Percentiles rank a stretch among this genome's conserved stretches.
Evolutionary conservation across 805 yeast species (phyloP).

Genomic region (Yarrowia hollandica): DNA sequence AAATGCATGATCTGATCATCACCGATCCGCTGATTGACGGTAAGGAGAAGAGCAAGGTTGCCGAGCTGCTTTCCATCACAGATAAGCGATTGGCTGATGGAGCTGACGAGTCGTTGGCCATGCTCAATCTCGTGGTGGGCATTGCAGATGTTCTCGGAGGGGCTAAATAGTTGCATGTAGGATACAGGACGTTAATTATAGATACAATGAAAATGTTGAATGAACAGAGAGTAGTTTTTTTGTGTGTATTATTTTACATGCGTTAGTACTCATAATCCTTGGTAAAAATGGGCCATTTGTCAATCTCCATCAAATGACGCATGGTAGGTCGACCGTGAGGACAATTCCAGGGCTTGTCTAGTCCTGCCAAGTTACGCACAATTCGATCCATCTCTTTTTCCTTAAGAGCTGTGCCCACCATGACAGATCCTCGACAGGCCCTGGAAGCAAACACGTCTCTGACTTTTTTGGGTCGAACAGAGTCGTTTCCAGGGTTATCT

Average conservation of each 20-base stretch:
- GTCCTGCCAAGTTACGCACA: constrained; percentile 62
- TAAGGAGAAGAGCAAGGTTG: constrained; percentile 61
- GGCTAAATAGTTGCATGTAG: background rate
- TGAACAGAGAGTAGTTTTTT: no score
- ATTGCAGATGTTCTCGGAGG: constrained; percentile 43
- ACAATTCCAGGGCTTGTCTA: constrained; percentile 90
- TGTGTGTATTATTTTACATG: background rate
- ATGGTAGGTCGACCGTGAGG: constrained; percentile 99
- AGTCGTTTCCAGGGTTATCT: constrained; percentile 51
- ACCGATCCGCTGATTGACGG: constrained; percentile 53
- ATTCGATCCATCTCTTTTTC: constrained; percentile 62
- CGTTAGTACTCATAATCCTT: background rate
- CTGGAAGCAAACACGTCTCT: constrained; percentile 88
- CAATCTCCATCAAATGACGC: constrained; percentile 73
- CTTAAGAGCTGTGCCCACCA: constrained; percentile 81
- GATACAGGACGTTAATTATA: background rate
- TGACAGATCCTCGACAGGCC: constrained; percentile 90
- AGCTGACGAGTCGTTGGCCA: constrained; percentile 81
- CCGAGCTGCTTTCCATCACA: constrained; percentile 66
- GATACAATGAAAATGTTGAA: no score
- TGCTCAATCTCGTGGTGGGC: constrained; percentile 62
- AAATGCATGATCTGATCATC: constrained; percentile 67
- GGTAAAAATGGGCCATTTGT: constrained; percentile 15
- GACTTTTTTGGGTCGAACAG: constrained; percentile 69
- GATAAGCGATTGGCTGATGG: constrained; percentile 80